These are phyloP conservation scores for Pinus albicaulis DNA, from an alignment of 75 land plant genomes.

Conservation along the genomic window DNA sequence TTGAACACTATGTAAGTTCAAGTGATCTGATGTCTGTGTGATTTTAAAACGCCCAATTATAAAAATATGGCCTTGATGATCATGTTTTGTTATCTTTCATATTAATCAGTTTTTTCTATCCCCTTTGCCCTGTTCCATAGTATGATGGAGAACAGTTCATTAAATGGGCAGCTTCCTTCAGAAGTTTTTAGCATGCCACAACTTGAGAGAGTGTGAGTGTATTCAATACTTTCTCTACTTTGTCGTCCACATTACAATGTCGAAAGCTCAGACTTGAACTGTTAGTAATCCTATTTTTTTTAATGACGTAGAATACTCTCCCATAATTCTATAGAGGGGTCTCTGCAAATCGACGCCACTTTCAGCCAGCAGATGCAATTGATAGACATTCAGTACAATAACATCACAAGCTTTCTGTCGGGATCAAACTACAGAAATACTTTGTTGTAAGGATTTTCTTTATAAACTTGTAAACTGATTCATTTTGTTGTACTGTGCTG, in stretches of 20 bases:
- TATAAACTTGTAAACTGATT: background rate
- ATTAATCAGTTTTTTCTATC: background rate
- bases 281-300: background rate
- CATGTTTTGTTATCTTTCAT: background rate
- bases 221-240: background rate
- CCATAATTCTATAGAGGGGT: constrained; percentile 32
- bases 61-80: background rate
- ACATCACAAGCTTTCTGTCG: constrained; percentile 19
- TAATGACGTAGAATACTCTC: constrained; percentile 21
- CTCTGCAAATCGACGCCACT: constrained; percentile 14
- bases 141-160: constrained; percentile 21
- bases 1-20: constrained; percentile 40
- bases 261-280: background rate
- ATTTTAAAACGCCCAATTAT: background rate
- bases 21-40: background rate
- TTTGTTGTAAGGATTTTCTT: constrained; percentile 35
- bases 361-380: constrained; percentile 26
- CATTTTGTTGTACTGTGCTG: background rate
- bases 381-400: constrained; percentile 42
- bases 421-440: constrained; percentile 20
- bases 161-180: constrained; percentile 31
- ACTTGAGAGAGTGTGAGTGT: constrained; percentile 46
- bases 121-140: constrained; percentile 13
- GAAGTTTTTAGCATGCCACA: constrained; percentile 21
- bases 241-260: background rate